phyloP scores from a whole-genome alignment of 148 eudicot species.

The Diospyros kaki region DNA sequence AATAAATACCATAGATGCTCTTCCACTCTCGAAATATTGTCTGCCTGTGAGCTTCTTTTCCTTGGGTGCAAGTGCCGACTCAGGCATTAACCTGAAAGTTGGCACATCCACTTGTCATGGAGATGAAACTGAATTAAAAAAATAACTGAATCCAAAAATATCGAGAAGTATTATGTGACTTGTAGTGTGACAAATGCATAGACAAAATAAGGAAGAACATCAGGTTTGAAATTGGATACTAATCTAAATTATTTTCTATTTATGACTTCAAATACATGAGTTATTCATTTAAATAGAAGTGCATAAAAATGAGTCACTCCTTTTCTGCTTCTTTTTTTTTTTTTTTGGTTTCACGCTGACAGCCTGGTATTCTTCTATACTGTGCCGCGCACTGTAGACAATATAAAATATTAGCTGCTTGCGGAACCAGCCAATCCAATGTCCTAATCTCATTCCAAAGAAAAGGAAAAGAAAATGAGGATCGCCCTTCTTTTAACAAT shows the following conservation, averaged over 20 bases:
- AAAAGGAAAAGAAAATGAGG: not conserved
- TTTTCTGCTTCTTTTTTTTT: no score
- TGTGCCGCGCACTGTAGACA: no score
- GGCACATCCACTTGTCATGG: not conserved
- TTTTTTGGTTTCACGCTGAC: no score
- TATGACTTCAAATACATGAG: not conserved
- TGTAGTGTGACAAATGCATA: not conserved
- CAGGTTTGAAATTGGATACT: not conserved
- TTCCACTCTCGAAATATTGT: constrained; percentile 94
- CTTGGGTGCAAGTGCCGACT: constrained; percentile 77
- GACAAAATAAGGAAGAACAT: not conserved
- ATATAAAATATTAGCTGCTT: not conserved
- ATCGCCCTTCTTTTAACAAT: not conserved
- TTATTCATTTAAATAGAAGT: not conserved
- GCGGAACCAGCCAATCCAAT: not conserved
- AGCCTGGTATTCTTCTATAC: no score
- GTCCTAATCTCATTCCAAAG: not conserved
- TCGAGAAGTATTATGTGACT: not conserved
- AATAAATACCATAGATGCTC: constrained; percentile 66
- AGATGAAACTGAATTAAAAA: constrained; percentile 9
- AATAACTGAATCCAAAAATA: not conserved
- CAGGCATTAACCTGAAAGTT: constrained; percentile 79
- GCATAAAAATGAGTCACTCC: not conserved
- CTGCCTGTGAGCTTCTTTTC: constrained; percentile 87
- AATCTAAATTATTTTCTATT: not conserved